phyloP scores from a whole-genome alignment of 495 filamentous ascomycete species.

The Trichoderma virens region DNA sequence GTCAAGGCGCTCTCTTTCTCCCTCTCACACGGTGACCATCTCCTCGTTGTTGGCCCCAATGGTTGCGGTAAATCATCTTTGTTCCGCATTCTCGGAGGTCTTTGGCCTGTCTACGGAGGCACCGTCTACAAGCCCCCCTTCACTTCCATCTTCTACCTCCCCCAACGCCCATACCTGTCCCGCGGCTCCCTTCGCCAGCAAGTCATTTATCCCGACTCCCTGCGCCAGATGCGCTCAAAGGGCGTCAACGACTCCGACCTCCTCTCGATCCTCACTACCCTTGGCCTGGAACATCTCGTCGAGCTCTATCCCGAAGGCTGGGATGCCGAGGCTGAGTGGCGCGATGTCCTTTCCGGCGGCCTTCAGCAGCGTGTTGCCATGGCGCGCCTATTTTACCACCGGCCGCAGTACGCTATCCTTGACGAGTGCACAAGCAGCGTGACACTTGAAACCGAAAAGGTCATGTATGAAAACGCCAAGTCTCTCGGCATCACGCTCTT shows the following conservation, averaged over 20 bases:
- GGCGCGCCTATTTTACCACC: slow-evolving; percentile 93
- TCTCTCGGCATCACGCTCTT: slow-evolving; percentile 83
- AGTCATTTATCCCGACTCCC: slow-evolving; percentile 89
- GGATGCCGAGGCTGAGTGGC: slow-evolving; percentile 96
- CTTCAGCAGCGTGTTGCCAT: slow-evolving; percentile 97
- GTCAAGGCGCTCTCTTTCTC: slow-evolving; percentile 78
- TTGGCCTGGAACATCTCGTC: slow-evolving; percentile 79
- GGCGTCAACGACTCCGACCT: slow-evolving; percentile 79
- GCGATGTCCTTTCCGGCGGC: slow-evolving; percentile 80
- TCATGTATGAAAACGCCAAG: slow-evolving; percentile 97
- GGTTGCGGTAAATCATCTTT: slow-evolving; percentile 94
- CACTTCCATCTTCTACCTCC: slow-evolving; percentile 94
- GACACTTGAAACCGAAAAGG: slow-evolving; percentile 84
- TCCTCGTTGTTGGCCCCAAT: slow-evolving; percentile 93
- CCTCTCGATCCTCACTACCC: slow-evolving; percentile 61
- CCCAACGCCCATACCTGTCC: slow-evolving; percentile 88
- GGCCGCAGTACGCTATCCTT: slow-evolving; percentile 84
- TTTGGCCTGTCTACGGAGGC: slow-evolving; percentile 99
- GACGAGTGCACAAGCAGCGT: slow-evolving; percentile 95
- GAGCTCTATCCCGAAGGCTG: slow-evolving; percentile 69
- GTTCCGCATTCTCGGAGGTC: slow-evolving; percentile 90
- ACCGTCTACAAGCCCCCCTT: slow-evolving; percentile 82
- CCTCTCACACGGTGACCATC: slow-evolving; percentile 76
- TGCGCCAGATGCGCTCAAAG: slow-evolving; percentile 78
- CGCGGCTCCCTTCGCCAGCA: slow-evolving; percentile 86